A percentile compares a stretch with the other conserved stretches of the same genome.
These are phyloP conservation scores for Phytophthora ohioensis DNA, from an alignment of 352 stramenopile species.

Conservation along the genomic window DNA sequence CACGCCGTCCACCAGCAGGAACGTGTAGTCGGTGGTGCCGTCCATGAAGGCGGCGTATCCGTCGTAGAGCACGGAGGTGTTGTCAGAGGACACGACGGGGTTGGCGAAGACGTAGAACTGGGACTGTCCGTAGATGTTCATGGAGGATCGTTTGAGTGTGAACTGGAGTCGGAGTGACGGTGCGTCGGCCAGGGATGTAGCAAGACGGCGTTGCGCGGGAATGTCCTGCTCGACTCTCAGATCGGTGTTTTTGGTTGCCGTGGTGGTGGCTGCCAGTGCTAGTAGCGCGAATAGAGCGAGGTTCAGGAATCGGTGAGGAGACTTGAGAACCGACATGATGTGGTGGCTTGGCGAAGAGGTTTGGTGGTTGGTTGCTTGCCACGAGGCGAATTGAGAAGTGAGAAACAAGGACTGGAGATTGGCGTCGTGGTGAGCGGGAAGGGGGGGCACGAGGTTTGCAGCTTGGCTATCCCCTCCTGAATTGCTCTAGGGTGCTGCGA, in stretches of 20 bases:
- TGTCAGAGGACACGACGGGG: conserved; percentile 30
- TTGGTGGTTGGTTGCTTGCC: background rate
- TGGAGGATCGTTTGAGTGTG: conserved; percentile 39
- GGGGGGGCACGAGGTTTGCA: no score
- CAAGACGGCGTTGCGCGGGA: background rate
- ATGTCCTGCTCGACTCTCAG: background rate
- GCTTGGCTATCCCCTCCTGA: no score
- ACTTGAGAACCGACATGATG: conserved; percentile 15
- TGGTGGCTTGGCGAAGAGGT: background rate
- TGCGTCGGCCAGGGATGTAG: conserved; percentile 26
- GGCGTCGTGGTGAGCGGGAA: background rate
- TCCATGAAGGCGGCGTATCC: conserved; percentile 32
- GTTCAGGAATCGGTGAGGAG: conserved; percentile 6
- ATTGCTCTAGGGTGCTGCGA: no score
- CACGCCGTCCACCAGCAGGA: conserved; percentile 37
- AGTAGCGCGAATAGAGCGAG: conserved; percentile 13
- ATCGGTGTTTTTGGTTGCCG: background rate
- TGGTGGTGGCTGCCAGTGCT: conserved; percentile 2
- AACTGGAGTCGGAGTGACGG: conserved; percentile 42
- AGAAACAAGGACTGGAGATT: background rate
- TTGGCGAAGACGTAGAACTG: conserved; percentile 47
- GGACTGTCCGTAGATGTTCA: conserved; percentile 39
- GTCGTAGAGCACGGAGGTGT: conserved; percentile 39
- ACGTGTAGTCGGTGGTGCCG: conserved; percentile 27
- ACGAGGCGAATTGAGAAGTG: conserved; percentile 24